These are phyloP conservation scores for Stagonosporopsis vannaccii DNA, from an alignment of 2,329 filamentous ascomycete genomes.

Conservation along the genomic window DNA sequence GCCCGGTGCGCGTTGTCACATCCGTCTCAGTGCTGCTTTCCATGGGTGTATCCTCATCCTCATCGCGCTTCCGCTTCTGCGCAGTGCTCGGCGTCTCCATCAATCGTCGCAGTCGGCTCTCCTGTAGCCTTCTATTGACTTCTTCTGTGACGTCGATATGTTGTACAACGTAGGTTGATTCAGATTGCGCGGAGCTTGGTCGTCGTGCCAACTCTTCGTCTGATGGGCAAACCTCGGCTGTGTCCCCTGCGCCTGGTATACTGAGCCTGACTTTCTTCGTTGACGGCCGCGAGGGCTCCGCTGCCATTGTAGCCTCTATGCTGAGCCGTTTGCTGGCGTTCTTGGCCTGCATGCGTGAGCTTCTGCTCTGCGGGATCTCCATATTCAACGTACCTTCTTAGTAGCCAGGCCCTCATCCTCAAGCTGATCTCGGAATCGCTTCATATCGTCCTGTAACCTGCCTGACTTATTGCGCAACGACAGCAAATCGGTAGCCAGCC, in stretches of 20 bases:
- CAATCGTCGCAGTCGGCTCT: slow-evolving; percentile 39
- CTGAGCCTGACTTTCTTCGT: slow-evolving; percentile 17
- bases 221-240: slow-evolving; percentile 24
- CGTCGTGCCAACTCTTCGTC: slow-evolving; percentile 26
- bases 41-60: slow-evolving; percentile 30
- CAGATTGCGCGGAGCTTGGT: slow-evolving; percentile 20
- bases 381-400: slow-evolving; percentile 27
- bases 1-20: slow-evolving; percentile 22
- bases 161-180: slow-evolving; percentile 31
- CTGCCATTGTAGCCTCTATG: slow-evolving; percentile 31
- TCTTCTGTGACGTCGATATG: slow-evolving; percentile 45
- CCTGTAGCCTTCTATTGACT: slow-evolving; percentile 40
- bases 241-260: slow-evolving; percentile 17
- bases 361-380: not conserved
- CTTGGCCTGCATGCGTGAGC: slow-evolving; percentile 24
- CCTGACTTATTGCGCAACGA: slow-evolving; percentile 43
- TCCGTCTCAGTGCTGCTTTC: slow-evolving; percentile 28
- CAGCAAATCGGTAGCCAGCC: slow-evolving; percentile 46
- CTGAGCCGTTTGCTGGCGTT: slow-evolving; percentile 40
- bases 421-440: slow-evolving; percentile 40
- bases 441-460: slow-evolving; percentile 45
- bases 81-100: slow-evolving; percentile 44
- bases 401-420: slow-evolving; percentile 35
- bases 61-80: slow-evolving; percentile 45
- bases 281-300: slow-evolving; percentile 2